Evolutionary conservation across 1,284 basidiomycete species (phyloP), one percentile per base, ranked within the genome.

Genomic region (Tetrapyrgos nigripes): DNA sequence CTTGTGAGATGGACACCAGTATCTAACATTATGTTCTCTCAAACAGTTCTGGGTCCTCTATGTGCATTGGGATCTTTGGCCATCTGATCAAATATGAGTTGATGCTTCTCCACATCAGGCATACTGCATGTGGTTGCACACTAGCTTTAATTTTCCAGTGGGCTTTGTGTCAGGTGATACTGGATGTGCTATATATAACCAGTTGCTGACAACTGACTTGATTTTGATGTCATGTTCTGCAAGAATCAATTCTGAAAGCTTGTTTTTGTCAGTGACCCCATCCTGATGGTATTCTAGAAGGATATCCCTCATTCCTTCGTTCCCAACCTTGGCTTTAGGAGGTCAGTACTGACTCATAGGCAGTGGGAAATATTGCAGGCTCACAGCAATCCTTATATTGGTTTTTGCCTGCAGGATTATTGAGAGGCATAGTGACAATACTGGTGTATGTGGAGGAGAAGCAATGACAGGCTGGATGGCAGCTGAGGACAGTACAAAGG

Each of bases 71-170:
- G 65, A 57, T 76, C 71, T 5, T 65, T 63, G 1, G 64, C 59
- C 27, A 73, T 58, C 45, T 68, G 55, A 37, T 70, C 57, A 2
- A 73, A 46, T 3, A 74, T 64, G n/a, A 73, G 59, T 55, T 73
- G 71, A 3, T 58, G 50, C 45, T 59, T 62, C 19, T 65, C 59
- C 14, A 58, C 29, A 3, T 57, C 57, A 11, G 62, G 46, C 51
- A 64, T 59, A 0, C n/a, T 29, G 29, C 55, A 53, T 2, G 63
- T 68, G 5, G 63, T 66, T 4, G 28, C 40, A 0, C 55, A 40
- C 68, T 68, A 1, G 45, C 66, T 21, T 40, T 29, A 0, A 69
- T 49, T 1, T 47, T 58, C 44, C 61, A 46, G 1, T 58, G 31
- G 37, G 60, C 59, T n/a, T 56, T 49, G 1, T 59, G 57, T 3